These are phyloP conservation scores for Prunus padus DNA, from an alignment of 306 rosid genomes.

Conservation along the genomic window DNA sequence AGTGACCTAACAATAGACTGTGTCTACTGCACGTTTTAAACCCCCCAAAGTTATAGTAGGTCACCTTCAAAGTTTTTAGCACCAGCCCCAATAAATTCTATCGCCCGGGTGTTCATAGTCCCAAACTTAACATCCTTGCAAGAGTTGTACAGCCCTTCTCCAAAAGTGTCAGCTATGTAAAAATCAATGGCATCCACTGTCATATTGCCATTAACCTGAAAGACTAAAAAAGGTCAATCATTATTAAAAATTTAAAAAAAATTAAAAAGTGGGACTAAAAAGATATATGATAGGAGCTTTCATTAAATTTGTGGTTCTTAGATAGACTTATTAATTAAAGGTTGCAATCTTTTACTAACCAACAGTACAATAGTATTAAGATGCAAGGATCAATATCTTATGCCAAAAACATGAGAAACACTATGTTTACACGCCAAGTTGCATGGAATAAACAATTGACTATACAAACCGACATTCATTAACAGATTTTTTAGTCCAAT, in stretches of 20 bases:
- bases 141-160: slow-evolving; percentile 66
- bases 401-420: neutral
- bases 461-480: neutral
- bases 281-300: neutral
- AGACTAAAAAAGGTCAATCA: slow-evolving; percentile 1
- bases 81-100: slow-evolving; percentile 93
- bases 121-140: slow-evolving; percentile 98
- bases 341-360: neutral
- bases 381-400: neutral
- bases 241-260: too few relatives aligned
- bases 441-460: neutral
- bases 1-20: slow-evolving; percentile 13
- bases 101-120: slow-evolving; percentile 94
- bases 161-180: slow-evolving; percentile 56
- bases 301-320: neutral
- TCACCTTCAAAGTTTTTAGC: slow-evolving; percentile 74
- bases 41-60: slow-evolving; percentile 13
- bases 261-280: neutral
- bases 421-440: neutral
- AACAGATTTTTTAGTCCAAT: neutral
- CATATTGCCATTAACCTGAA: slow-evolving; percentile 63
- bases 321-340: neutral
- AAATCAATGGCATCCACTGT: slow-evolving; percentile 90
- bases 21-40: slow-evolving; percentile 19
- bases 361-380: neutral